Conservation (phyloP, 805 yeast species). For the Lachancea sp. region DNA sequence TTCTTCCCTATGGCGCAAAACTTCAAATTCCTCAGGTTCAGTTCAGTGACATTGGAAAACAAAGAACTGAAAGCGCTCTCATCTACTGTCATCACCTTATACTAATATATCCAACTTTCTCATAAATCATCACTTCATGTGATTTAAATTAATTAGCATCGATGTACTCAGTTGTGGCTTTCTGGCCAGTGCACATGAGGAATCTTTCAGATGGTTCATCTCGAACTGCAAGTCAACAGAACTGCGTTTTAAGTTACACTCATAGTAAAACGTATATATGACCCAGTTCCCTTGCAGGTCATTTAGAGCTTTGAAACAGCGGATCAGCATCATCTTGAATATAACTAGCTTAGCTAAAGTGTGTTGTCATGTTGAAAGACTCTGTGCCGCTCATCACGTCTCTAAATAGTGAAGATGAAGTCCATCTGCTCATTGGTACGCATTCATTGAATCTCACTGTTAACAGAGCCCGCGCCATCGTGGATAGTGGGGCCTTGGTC, state of each 20-base stretch:
- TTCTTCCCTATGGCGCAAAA: no score
- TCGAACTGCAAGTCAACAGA: no score
- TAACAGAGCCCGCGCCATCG: conserved; percentile 42
- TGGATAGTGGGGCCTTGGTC: conserved; percentile 52
- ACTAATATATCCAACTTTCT: not conserved
- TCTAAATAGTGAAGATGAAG: conserved; percentile 42
- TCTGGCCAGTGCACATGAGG: no score
- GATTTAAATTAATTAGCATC: not conserved
- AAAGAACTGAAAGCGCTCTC: no score
- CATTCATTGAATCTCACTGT: conserved; percentile 30
- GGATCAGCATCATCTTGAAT: no score
- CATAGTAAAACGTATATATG: not conserved
- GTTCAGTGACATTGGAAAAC: no score
- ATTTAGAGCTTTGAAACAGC: no score
- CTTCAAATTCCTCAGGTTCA: not conserved
- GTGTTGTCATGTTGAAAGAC: conserved; percentile 3
- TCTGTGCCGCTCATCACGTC: conserved; percentile 36
- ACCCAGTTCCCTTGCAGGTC: not conserved
- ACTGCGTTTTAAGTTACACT: not conserved
- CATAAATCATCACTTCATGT: not conserved
- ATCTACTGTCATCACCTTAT: not conserved
- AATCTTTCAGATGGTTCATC: no score
- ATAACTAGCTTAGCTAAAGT: no score
- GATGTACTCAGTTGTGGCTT: conserved; percentile 1
- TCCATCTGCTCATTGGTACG: conserved; percentile 51